These are phyloP conservation scores for Astrothelium macrocarpum DNA, from an alignment of 495 filamentous ascomycete species.

Conservation along the genomic window DNA sequence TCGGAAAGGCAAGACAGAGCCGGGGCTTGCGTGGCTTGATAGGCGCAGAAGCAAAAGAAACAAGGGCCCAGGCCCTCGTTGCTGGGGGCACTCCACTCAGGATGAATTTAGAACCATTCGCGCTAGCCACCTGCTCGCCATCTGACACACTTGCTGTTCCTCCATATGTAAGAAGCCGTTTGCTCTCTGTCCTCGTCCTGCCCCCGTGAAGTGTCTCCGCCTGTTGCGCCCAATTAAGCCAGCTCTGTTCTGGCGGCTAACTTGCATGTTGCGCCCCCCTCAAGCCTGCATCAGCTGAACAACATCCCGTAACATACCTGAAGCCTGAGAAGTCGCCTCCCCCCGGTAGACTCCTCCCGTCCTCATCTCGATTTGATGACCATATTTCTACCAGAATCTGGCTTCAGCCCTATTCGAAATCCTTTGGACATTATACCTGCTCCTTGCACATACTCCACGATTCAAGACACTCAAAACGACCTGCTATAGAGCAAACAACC, in stretches of 20 bases:
- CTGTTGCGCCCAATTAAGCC: neutral
- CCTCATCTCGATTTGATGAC: neutral
- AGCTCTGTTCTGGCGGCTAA: neutral
- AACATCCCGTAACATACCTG: neutral
- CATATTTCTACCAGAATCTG: neutral
- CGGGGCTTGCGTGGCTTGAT: too few species aligned
- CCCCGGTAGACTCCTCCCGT: constrained; percentile 1
- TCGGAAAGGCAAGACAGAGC: too few species aligned
- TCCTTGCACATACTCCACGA: neutral
- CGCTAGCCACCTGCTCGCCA: neutral
- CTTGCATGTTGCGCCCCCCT: neutral
- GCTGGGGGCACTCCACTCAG: neutral
- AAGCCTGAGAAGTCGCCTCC: neutral
- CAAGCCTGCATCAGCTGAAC: neutral
- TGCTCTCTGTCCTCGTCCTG: neutral
- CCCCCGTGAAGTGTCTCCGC: neutral
- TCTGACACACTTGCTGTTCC: neutral
- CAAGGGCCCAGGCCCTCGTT: neutral
- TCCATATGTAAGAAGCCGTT: neutral
- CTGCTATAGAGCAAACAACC: neutral
- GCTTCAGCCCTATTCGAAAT: neutral
- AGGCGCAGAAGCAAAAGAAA: neutral
- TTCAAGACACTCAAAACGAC: neutral
- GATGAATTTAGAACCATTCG: neutral
- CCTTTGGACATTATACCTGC: neutral